phyloP scores from a whole-genome alignment of 148 eudicot genomes.

The Hydrangea macrophylla region DNA sequence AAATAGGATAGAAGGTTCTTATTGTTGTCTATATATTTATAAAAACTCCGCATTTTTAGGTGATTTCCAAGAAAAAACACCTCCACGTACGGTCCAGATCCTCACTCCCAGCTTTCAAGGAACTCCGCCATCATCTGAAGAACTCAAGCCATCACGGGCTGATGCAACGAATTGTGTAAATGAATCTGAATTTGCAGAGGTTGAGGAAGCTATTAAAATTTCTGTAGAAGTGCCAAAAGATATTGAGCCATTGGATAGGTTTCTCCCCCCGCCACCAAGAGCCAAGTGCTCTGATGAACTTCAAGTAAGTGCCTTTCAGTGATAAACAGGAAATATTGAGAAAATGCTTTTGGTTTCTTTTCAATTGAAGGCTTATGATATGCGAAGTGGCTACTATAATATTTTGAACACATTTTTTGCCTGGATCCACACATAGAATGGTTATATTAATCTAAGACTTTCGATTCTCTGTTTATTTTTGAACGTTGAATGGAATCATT shows the following conservation, averaged over 20 bases:
- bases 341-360: background rate
- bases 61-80: constrained; percentile 34
- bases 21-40: too few species aligned
- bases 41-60: constrained; percentile 18
- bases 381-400: background rate
- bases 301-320: constrained; percentile 41
- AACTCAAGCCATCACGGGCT: constrained; percentile 30
- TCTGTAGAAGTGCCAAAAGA: constrained; percentile 38
- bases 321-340: too few species aligned
- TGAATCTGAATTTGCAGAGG: constrained; percentile 36
- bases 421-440: too few species aligned
- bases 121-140: constrained; percentile 41
- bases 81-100: constrained; percentile 25
- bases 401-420: background rate
- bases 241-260: constrained; percentile 53
- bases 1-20: background rate
- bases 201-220: constrained; percentile 30
- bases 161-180: constrained; percentile 30
- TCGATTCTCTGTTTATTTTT: background rate
- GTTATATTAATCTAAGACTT: background rate
- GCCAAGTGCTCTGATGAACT: constrained; percentile 66
- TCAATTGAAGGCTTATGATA: background rate
- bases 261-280: constrained; percentile 74
- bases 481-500: background rate
- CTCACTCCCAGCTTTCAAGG: constrained; percentile 41